Evolutionary conservation across 2,329 filamentous ascomycete species (phyloP).

Genomic region (Fusarium pininemorale): DNA sequence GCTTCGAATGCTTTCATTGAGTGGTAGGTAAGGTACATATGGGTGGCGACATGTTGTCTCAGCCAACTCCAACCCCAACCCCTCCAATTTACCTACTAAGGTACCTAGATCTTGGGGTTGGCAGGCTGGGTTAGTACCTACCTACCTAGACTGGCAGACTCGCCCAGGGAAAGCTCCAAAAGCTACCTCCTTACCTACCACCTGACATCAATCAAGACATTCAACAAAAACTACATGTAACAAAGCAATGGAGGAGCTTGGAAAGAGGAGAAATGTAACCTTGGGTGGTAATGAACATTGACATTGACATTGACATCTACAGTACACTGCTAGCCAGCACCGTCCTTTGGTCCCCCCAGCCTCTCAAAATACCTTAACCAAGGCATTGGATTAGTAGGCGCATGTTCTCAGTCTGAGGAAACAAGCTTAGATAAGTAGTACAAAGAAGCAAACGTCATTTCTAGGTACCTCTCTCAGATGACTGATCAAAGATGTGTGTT

Average conservation of each 20-base stretch:
- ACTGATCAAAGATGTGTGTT: not conserved
- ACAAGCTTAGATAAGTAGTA: not conserved
- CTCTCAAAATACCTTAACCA: not conserved
- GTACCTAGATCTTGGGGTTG: not conserved
- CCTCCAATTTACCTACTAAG: not conserved
- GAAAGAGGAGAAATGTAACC: conserved; percentile 36
- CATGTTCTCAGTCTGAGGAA: conserved; percentile 5
- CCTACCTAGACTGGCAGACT: not conserved
- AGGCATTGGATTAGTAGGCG: not conserved
- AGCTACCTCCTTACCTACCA: not conserved
- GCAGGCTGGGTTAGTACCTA: not conserved
- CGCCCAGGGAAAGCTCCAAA: not conserved
- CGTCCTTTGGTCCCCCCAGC: not conserved
- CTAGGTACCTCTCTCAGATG: not conserved
- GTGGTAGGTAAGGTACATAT: not conserved
- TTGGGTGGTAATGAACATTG: not conserved
- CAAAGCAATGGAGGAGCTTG: not conserved
- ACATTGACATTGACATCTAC: not conserved
- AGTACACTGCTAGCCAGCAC: not conserved
- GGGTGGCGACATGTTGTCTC: conserved; percentile 5
- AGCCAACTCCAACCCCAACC: not conserved
- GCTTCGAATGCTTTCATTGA: not conserved
- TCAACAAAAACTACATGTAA: conserved; percentile 5
- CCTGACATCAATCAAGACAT: conserved; percentile 7
- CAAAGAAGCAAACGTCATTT: conserved; percentile 5